Evolutionary conservation across 2,329 filamentous ascomycete genomes (phyloP), one percentile per base, ranked within the genome.

Genomic region (Setomelanomma holmii): DNA sequence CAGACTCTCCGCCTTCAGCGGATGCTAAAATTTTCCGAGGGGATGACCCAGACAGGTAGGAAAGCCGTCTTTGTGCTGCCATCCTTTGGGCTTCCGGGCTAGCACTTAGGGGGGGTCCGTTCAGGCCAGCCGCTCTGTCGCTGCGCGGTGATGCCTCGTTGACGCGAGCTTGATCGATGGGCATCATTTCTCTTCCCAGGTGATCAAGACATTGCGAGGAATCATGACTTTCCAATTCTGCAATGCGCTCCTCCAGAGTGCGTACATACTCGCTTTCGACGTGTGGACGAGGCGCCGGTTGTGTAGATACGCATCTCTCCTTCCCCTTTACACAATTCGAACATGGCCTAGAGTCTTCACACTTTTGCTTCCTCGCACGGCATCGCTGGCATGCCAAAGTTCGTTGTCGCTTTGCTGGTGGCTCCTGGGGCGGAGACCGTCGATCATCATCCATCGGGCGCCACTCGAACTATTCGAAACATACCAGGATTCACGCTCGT

Each of bases 261-360:
- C 56, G 56, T 17, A 62, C 59, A 50, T 62, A 60, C n/a, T 60
- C 56, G 49, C 48, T 54, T 21, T 62, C 56, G 14, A 58, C 46
- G 14, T 58, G 53, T 8, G 40, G 43, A 1, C 50, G 52, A 33
- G 50, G 46, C 7, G 55, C 55, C 14, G 58, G 60, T 8, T 49
- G 45, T 2, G 48, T 54, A 21, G 55, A 53, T 20, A 55, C 5
- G 38, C 93, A 97, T 41, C 85, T 81, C 20, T 90, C 81, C 55
- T 83, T 86, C 67, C 93, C 93, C 60, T 96, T 91, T 63, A 88
- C 88, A 72, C 93, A 97, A 63, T 85, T 84, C n/a, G 39, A 34
- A 40, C 63, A 66, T 16, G 63, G 61, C 22, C 58, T 40, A 8
- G 14, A 43, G 33, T 66, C 63, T 48, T 64, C 60, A 44, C 63